Evolutionary conservation across 2,329 filamentous ascomycete species (phyloP), one percentile per base, ranked within the genome.

Genomic region (Aspergillus floridensis): DNA sequence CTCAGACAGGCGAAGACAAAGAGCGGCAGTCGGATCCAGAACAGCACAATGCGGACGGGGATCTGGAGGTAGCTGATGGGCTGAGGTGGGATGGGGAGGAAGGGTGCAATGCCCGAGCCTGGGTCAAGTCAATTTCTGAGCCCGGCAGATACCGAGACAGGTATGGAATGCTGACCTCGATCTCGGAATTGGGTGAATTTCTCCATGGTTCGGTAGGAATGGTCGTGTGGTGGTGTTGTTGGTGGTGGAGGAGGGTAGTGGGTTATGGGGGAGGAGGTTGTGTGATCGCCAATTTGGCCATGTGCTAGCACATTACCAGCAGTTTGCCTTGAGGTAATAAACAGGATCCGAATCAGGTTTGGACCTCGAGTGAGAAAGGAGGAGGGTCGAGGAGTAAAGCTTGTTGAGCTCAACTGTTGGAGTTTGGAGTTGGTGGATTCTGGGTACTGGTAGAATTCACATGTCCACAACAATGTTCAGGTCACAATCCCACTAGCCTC

Each of bases 31-130:
- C 93, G 91, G 70, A 95, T 80, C 74, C 87, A 79, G 79, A 97
- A 96, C 68, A 98, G 81, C 72, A 89, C 83, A 59, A 86, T 69
- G 68, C 91, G 86, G 57, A 90, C 73, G 19, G 91, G 80, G 16
- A 86, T 81, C 65, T 86, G 85, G 61, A 90, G 14, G 24, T 22
- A 73, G 59, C 84, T 77, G 11, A 88, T 84, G 24, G 86, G 79
- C 51, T 87, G 85, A 6, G 88, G 85, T 19, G 87, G 83, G 57
- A 93, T 84, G 16, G 95, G 93, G 63, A 98, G 88, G 80, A 99
- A 99, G 59, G 95, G 95, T 65, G 95, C 91, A 74, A 99, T 96
- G 70, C 95, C 93, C 66, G 95, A 96, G 66, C 93, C 93, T 98
- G 35, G 32, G 19, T 21, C 16, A 35, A 21, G 6, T 32, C 12